A percentile compares a stretch with the other conserved stretches of the same genome.
Evolutionary conservation across 768 basidiomycete genomes (phyloP).

Genomic region (Pluteus cervinus): DNA sequence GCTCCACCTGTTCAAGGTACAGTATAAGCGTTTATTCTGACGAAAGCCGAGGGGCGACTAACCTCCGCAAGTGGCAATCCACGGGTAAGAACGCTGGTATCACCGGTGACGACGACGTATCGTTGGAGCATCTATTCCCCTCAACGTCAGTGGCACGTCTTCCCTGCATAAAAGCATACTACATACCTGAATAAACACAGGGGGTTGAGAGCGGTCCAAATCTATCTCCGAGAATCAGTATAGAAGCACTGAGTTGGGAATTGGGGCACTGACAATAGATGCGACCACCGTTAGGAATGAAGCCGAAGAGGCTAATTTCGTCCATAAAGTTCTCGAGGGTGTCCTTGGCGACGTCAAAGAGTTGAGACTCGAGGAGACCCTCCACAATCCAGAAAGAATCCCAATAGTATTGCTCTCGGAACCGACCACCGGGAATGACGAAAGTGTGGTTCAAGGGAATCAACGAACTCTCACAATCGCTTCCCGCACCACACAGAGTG

Average conservation of each 20-base stretch:
- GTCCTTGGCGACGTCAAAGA: constrained; percentile 65
- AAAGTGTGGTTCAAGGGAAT: constrained; percentile 92
- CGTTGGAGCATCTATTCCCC: constrained; percentile 71
- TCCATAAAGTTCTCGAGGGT: constrained; percentile 96
- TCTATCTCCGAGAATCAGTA: constrained; percentile 35
- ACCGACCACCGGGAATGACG: constrained; percentile 73
- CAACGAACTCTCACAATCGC: constrained; percentile 71
- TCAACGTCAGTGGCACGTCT: background rate
- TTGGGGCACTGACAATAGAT: constrained; percentile 62
- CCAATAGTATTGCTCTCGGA: constrained; percentile 77
- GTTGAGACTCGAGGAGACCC: constrained; percentile 77
- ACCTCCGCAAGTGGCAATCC: constrained; percentile 86
- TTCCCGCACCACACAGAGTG: constrained; percentile 51
- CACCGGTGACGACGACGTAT: constrained; percentile 71
- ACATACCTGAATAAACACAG: constrained; percentile 74
- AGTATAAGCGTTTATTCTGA: background rate
- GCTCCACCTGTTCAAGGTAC: constrained; percentile 49
- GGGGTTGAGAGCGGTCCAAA: constrained; percentile 88
- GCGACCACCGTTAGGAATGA: constrained; percentile 92
- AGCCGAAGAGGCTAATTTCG: constrained; percentile 75
- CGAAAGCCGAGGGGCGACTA: constrained; percentile 8
- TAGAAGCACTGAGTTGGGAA: background rate
- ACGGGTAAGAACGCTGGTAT: constrained; percentile 66
- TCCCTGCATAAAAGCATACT: background rate
- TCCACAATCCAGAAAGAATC: constrained; percentile 82